phyloP scores from a whole-genome alignment of 1,284 basidiomycete genomes.

The Puccinia hordei region DNA sequence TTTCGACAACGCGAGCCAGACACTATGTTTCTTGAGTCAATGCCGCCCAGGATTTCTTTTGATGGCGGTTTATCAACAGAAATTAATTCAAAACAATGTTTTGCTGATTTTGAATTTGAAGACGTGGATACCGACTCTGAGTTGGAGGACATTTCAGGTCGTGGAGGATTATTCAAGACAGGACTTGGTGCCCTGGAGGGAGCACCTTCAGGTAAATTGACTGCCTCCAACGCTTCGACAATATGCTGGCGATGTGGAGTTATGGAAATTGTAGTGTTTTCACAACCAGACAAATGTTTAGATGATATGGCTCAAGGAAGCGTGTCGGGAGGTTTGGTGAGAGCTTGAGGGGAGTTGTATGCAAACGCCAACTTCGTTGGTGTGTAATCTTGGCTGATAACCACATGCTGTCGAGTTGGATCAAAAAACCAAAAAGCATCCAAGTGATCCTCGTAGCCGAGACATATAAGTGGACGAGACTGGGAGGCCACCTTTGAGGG shows the following conservation, averaged over 20 bases:
- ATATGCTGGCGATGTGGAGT: no score
- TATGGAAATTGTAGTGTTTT: no score
- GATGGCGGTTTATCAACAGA: neutral
- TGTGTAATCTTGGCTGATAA: no score
- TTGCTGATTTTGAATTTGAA: no score
- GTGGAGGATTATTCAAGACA: no score
- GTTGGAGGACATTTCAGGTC: no score
- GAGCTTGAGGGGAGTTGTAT: neutral
- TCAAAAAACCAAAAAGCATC: no score
- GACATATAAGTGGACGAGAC: neutral
- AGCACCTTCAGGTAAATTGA: no score
- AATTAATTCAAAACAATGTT: neutral
- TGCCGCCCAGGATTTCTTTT: neutral
- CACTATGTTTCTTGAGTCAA: neutral
- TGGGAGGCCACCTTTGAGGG: neutral
- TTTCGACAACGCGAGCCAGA: neutral
- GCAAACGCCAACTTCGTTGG: neutral
- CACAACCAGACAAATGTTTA: neutral
- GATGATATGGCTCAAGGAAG: neutral
- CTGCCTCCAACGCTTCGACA: no score
- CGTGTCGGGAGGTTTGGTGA: neutral
- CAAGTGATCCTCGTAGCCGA: conserved; percentile 7
- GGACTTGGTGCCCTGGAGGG: no score
- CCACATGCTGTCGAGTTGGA: no score
- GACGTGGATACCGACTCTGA: no score